Evolutionary conservation across 176 grass and related monocot species (phyloP).

Genomic region (Ensete glaucum): DNA sequence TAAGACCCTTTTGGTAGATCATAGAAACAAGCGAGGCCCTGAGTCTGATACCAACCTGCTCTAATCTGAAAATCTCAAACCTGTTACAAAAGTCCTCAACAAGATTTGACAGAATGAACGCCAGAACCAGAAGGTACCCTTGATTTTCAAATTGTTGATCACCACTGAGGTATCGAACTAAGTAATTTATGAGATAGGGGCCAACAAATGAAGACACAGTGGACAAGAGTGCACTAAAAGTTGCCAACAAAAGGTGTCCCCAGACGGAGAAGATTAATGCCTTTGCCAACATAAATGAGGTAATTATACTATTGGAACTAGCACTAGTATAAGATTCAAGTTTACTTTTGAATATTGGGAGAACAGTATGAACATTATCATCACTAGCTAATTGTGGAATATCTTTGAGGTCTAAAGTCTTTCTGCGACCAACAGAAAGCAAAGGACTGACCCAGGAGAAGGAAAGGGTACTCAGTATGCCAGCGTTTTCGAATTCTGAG

Average conservation of each 20-base stretch:
- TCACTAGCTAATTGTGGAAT: not conserved
- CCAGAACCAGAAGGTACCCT: conserved; percentile 7
- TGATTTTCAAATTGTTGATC: not conserved
- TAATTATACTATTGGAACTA: not conserved
- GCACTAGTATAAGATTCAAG: not conserved
- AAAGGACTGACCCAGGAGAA: conserved; percentile 18
- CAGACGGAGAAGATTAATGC: not conserved
- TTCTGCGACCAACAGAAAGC: conserved; percentile 10
- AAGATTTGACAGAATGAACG: not conserved
- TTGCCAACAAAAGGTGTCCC: not conserved
- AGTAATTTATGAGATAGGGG: conserved; percentile 4
- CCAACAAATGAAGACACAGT: not conserved
- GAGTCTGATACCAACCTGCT: not conserved
- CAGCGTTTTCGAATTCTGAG: not conserved
- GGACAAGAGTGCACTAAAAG: not conserved
- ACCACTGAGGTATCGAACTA: conserved; percentile 3
- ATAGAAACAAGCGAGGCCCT: not conserved
- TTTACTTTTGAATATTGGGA: not conserved
- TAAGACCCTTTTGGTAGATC: conserved; percentile 16
- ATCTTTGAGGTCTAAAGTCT: conserved; percentile 4
- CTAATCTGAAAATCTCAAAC: not conserved
- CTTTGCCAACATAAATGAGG: conserved; percentile 1
- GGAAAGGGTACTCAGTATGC: not conserved
- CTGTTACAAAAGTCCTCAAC: not conserved
- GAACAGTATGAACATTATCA: not conserved